Conservation (phyloP, 306 rosid genomes). For the Vigna reflexopilosa region DNA sequence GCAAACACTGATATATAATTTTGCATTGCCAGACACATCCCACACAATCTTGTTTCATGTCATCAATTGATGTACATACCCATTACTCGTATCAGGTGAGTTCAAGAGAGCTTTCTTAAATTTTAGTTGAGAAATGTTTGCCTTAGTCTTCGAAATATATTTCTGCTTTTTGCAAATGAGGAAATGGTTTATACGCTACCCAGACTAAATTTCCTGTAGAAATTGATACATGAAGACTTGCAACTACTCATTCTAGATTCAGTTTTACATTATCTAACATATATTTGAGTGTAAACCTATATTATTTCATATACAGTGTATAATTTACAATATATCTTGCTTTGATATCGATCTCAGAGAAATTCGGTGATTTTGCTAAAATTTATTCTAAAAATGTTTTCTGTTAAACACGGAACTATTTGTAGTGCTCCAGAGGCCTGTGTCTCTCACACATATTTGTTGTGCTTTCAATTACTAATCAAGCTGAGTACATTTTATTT, state of each 20-base stretch:
- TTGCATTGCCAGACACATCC: constrained; percentile 82
- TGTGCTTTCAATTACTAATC: constrained; percentile 3
- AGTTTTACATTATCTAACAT: constrained; percentile 23
- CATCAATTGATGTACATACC: constrained; percentile 89
- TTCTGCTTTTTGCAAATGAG: constrained; percentile 23
- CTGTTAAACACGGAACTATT: constrained; percentile 14
- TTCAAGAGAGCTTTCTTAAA: constrained; percentile 33
- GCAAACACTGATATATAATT: constrained; percentile 33
- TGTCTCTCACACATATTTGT: not conserved
- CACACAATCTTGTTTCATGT: constrained; percentile 95
- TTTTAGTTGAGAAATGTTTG: constrained; percentile 36
- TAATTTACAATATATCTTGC: constrained; percentile 15
- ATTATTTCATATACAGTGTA: constrained; percentile 5
- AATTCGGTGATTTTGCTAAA: constrained; percentile 35
- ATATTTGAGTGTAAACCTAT: not conserved
- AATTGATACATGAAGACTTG: not conserved
- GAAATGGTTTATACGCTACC: constrained; percentile 18
- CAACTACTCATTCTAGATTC: constrained; percentile 33
- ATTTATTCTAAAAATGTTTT: constrained; percentile 5
- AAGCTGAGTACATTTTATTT: constrained; percentile 11
- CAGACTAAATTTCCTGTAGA: constrained; percentile 9
- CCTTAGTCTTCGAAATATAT: constrained; percentile 29
- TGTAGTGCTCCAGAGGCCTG: not conserved
- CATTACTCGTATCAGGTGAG: constrained; percentile 95
- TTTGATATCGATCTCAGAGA: not conserved